phyloP scores from a whole-genome alignment of 352 stramenopile species.

The Phytopythium litorale region DNA sequence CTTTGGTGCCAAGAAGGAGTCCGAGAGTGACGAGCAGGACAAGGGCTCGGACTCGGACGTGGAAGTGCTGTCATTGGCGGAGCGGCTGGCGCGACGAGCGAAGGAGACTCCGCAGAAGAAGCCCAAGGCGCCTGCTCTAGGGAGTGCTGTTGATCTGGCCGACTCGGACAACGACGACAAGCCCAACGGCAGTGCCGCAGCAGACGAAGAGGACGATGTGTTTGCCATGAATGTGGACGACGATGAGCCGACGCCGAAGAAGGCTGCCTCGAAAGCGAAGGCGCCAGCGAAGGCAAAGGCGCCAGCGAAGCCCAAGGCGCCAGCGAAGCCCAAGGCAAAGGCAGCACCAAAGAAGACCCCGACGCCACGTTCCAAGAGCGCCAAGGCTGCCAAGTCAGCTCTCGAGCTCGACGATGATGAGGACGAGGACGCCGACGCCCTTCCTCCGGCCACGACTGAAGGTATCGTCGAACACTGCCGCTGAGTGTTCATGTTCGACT shows the following conservation, averaged over 20 bases:
- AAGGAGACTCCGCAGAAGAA: constrained; percentile 45
- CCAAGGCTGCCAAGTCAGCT: constrained; percentile 1
- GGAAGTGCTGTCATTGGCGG: constrained; percentile 68
- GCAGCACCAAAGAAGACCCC: constrained; percentile 7
- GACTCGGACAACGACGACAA: constrained; percentile 40
- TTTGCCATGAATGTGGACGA: constrained; percentile 52
- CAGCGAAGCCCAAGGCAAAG: constrained; percentile 16
- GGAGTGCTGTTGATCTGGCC: constrained; percentile 32
- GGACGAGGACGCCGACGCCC: not conserved
- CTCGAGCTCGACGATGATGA: constrained; percentile 2
- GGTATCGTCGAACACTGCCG: not conserved
- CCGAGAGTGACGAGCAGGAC: constrained; percentile 15
- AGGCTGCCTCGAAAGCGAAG: constrained; percentile 34
- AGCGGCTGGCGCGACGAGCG: constrained; percentile 55
- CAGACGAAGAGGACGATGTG: constrained; percentile 56
- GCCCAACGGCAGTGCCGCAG: not conserved
- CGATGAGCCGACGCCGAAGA: constrained; percentile 11
- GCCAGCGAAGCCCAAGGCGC: not conserved
- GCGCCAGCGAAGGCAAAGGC: constrained; percentile 12
- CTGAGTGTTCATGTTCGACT: not conserved
- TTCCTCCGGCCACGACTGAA: constrained; percentile 1
- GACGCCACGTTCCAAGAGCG: not conserved
- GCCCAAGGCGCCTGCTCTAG: constrained; percentile 13
- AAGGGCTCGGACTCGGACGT: constrained; percentile 58
- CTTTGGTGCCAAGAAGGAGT: constrained; percentile 40